Percentiles rank a stretch among this genome's conserved stretches.
phyloP scores from a whole-genome alignment of 1,139 yeast species.

The Magnusiomyces magnusii region DNA sequence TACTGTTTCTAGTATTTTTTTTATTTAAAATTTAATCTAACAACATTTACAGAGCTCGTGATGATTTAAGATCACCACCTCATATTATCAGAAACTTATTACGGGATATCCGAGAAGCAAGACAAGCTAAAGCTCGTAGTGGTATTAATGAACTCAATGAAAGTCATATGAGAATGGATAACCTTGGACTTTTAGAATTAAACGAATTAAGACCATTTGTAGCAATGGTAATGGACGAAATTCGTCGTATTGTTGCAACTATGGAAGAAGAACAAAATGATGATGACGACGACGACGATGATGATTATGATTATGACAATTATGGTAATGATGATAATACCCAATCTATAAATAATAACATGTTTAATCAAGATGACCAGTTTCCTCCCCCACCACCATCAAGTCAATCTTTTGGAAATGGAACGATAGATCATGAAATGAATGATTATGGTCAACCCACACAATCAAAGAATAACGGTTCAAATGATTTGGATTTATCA shows the following conservation, averaged over 20 bases:
- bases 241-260: constrained; percentile 46
- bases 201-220: constrained; percentile 85
- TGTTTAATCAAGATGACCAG: background rate
- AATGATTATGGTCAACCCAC: background rate
- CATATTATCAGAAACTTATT: constrained; percentile 58
- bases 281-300: constrained; percentile 12
- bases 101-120: constrained; percentile 77
- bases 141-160: constrained; percentile 78
- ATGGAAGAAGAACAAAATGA: constrained; percentile 28
- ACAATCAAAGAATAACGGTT: background rate
- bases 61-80: constrained; percentile 63
- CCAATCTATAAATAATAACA: too few species aligned
- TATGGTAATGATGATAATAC: constrained; percentile 10
- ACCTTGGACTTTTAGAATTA: constrained; percentile 73
- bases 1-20: background rate
- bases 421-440: background rate
- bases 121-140: constrained; percentile 71
- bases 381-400: background rate
- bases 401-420: background rate
- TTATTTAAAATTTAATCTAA: background rate
- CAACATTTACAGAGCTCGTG: constrained; percentile 45
- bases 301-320: constrained; percentile 13
- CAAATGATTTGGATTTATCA: background rate
- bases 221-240: constrained; percentile 66
- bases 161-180: constrained; percentile 74